Conservation (phyloP, 1,139 yeast species). For the Debaryomyces sp. region DNA sequence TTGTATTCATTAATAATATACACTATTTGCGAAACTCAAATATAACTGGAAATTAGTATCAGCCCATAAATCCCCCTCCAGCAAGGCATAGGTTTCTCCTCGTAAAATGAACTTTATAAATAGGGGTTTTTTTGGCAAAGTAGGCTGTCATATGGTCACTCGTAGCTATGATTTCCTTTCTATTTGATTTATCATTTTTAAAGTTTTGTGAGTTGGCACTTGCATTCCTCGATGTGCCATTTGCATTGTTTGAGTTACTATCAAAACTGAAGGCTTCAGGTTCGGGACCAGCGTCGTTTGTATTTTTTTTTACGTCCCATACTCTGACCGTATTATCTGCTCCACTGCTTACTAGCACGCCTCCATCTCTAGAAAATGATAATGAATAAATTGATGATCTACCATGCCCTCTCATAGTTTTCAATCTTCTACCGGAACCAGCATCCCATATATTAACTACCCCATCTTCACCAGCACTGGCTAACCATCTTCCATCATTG, state of each 20-base stretch:
- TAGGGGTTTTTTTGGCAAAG: conserved; percentile 92
- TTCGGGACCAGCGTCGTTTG: conserved; percentile 77
- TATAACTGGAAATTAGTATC: not conserved
- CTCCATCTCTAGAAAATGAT: conserved; percentile 84
- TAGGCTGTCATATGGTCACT: conserved; percentile 92
- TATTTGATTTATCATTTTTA: conserved; percentile 46
- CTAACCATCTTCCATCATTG: conserved; percentile 97
- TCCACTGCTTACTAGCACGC: conserved; percentile 87
- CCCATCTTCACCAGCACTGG: conserved; percentile 94
- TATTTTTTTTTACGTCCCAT: conserved; percentile 91
- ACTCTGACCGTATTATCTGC: conserved; percentile 92
- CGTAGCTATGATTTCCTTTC: conserved; percentile 76
- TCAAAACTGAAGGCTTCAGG: conserved; percentile 67
- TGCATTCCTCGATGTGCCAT: conserved; percentile 14
- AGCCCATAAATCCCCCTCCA: conserved; percentile 72
- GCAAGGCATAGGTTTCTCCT: conserved; percentile 89
- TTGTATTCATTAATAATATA: not conserved
- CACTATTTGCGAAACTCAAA: not conserved
- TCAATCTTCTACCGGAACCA: conserved; percentile 85
- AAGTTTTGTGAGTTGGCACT: conserved; percentile 12
- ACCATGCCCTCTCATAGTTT: conserved; percentile 90
- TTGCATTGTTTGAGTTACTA: conserved; percentile 13
- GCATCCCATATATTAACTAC: conserved; percentile 92
- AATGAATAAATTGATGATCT: conserved; percentile 83
- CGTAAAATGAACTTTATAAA: conserved; percentile 89